Percentiles rank a stretch among this genome's conserved stretches.
These are phyloP conservation scores for Macrotyloma uniflorum DNA, from an alignment of 306 rosid species.

Conservation along the genomic window DNA sequence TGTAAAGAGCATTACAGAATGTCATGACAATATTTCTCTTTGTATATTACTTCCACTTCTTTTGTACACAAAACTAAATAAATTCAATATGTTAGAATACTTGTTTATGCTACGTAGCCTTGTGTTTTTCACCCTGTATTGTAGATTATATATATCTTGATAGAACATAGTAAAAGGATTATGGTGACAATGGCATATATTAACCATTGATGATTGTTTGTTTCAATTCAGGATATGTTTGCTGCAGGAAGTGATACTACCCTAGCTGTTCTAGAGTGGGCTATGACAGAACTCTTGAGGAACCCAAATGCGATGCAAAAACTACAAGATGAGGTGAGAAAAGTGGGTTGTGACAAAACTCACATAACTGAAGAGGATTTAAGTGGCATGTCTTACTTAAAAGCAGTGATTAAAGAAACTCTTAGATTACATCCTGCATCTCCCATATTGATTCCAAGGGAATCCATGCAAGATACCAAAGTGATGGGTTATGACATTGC, in stretches of 20 bases:
- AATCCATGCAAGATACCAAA: conserved; percentile 19
- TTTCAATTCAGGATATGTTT: background rate
- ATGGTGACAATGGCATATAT: too few species aligned
- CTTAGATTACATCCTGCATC: conserved; percentile 10
- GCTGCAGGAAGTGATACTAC: conserved; percentile 27
- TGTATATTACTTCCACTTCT: too few species aligned
- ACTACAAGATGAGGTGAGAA: conserved; percentile 17
- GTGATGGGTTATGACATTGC: conserved; percentile 10
- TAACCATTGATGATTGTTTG: too few species aligned
- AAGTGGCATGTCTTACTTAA: background rate
- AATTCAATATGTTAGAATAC: too few species aligned
- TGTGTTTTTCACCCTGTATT: too few species aligned
- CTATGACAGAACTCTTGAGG: background rate
- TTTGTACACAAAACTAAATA: too few species aligned
- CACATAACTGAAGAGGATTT: conserved; percentile 15
- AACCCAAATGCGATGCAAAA: conserved; percentile 29
- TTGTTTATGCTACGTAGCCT: too few species aligned
- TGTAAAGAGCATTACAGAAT: too few species aligned
- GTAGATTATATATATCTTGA: too few species aligned
- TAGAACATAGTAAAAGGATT: too few species aligned
- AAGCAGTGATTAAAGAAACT: conserved; percentile 27
- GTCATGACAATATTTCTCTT: too few species aligned
- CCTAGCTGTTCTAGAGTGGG: background rate
- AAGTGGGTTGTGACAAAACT: background rate
- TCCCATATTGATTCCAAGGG: conserved; percentile 28